A percentile compares a stretch with the other conserved stretches of the same genome.
Conservation (phyloP, 805 yeast species). For the Naumovozyma dairenensis region DNA sequence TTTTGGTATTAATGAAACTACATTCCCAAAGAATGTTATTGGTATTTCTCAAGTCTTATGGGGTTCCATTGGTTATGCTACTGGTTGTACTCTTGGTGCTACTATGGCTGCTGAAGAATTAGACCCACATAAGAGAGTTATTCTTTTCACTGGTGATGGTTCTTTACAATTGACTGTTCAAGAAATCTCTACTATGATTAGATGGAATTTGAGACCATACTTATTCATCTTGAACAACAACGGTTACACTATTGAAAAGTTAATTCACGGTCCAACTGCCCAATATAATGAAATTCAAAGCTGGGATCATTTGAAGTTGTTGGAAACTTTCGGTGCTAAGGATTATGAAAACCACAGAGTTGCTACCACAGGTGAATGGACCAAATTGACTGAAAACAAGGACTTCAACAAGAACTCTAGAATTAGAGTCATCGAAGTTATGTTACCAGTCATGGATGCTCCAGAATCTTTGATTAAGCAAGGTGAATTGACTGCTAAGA, state of each 20-base stretch:
- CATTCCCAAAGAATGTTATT: conserved; percentile 42
- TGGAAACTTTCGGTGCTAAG: conserved; percentile 39
- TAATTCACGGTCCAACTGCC: conserved; percentile 52
- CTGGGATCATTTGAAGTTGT: conserved; percentile 48
- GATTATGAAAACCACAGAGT: conserved; percentile 44
- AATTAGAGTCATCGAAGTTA: conserved; percentile 54
- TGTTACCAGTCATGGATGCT: conserved; percentile 59
- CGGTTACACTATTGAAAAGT: conserved; percentile 58
- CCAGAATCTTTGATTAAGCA: conserved; percentile 52
- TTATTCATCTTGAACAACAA: conserved; percentile 51
- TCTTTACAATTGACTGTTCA: conserved; percentile 57
- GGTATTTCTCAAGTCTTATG: conserved; percentile 60
- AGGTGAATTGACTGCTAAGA: conserved; percentile 47
- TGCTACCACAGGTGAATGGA: conserved; percentile 45
- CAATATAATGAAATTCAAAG: conserved; percentile 49
- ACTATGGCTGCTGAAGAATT: conserved; percentile 48
- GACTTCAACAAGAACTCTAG: conserved; percentile 43
- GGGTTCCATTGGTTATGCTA: conserved; percentile 58
- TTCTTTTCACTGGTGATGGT: conserved; percentile 57
- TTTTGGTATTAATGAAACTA: conserved; percentile 48
- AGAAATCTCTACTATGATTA: conserved; percentile 51
- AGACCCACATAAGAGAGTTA: conserved; percentile 43
- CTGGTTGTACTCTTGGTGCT: conserved; percentile 55
- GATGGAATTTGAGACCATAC: conserved; percentile 50
- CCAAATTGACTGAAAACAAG: conserved; percentile 35